phyloP scores from a whole-genome alignment of 2,329 filamentous ascomycete genomes.

The Microdochium nivale region DNA sequence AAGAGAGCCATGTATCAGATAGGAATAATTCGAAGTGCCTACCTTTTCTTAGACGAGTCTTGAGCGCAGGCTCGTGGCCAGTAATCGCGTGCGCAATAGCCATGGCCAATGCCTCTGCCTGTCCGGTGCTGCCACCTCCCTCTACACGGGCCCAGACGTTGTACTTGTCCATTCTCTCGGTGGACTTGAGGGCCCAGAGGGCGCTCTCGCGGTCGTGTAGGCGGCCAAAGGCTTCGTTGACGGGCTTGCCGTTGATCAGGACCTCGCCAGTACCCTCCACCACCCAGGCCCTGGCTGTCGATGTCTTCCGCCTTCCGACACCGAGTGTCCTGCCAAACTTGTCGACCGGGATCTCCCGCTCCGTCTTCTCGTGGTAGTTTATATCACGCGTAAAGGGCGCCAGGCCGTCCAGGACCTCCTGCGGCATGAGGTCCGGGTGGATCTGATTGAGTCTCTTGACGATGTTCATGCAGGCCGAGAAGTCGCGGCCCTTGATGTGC shows the following conservation, averaged over 20 bases:
- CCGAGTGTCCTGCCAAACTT: constrained; percentile 69
- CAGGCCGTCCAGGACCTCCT: constrained; percentile 57
- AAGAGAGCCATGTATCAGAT: constrained; percentile 8
- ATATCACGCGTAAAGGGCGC: constrained; percentile 65
- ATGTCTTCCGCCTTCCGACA: constrained; percentile 80
- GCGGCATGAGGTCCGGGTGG: constrained; percentile 66
- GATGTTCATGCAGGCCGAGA: constrained; percentile 65
- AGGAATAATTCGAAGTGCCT: constrained; percentile 30
- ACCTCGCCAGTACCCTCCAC: constrained; percentile 91
- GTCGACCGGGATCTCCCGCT: constrained; percentile 61
- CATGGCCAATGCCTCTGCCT: constrained; percentile 89
- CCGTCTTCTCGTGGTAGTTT: constrained; percentile 58
- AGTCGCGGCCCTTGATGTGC: constrained; percentile 67
- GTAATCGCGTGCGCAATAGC: constrained; percentile 81
- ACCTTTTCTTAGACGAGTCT: constrained; percentile 83
- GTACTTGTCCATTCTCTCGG: constrained; percentile 85
- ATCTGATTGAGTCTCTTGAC: constrained; percentile 79
- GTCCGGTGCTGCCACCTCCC: constrained; percentile 87
- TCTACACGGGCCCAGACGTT: constrained; percentile 83
- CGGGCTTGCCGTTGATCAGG: constrained; percentile 79
- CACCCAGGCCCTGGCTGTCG: constrained; percentile 74
- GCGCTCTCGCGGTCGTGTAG: constrained; percentile 92
- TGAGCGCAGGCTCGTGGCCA: constrained; percentile 86
- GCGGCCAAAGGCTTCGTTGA: constrained; percentile 74
- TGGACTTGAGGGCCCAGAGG: constrained; percentile 80